Conservation (phyloP, 371 early-diverging fungal species). For the Mucor mucedo region DNA sequence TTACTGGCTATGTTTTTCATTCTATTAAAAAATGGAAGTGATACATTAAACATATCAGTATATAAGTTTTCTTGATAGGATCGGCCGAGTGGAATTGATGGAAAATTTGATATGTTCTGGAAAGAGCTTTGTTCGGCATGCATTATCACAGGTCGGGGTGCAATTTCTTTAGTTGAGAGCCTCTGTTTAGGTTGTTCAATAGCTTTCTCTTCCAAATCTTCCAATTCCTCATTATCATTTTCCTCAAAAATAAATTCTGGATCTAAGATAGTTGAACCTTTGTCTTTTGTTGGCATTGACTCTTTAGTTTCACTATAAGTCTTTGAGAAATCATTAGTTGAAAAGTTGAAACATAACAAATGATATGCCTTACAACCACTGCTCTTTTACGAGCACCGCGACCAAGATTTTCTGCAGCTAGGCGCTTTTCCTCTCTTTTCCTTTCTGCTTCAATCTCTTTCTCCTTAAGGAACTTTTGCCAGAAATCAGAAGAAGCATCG, state of each 20-base stretch:
- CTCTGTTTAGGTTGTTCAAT: too few species aligned
- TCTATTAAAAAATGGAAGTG: too few species aligned
- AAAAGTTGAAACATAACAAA: not conserved
- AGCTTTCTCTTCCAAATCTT: too few species aligned
- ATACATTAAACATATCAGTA: too few species aligned
- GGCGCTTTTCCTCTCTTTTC: slow-evolving; percentile 24
- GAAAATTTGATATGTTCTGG: too few species aligned
- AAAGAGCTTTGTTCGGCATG: too few species aligned
- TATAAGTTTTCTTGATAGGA: too few species aligned
- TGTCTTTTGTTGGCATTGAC: not conserved
- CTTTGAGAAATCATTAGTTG: not conserved
- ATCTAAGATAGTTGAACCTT: not conserved
- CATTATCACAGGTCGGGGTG: too few species aligned
- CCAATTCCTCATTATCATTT: too few species aligned
- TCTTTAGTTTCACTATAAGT: not conserved
- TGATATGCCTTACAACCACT: slow-evolving; percentile 2
- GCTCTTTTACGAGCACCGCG: slow-evolving; percentile 50
- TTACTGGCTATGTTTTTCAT: too few species aligned
- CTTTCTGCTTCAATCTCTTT: slow-evolving; percentile 21
- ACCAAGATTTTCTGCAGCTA: slow-evolving; percentile 30
- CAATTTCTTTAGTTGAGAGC: too few species aligned
- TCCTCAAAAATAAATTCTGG: not conserved
- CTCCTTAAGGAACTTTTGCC: slow-evolving; percentile 46
- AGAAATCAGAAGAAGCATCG: slow-evolving; percentile 42
- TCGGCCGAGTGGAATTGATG: too few species aligned